phyloP scores from a whole-genome alignment of 2,329 filamentous ascomycete genomes.

The Hyphodiscus sp. region DNA sequence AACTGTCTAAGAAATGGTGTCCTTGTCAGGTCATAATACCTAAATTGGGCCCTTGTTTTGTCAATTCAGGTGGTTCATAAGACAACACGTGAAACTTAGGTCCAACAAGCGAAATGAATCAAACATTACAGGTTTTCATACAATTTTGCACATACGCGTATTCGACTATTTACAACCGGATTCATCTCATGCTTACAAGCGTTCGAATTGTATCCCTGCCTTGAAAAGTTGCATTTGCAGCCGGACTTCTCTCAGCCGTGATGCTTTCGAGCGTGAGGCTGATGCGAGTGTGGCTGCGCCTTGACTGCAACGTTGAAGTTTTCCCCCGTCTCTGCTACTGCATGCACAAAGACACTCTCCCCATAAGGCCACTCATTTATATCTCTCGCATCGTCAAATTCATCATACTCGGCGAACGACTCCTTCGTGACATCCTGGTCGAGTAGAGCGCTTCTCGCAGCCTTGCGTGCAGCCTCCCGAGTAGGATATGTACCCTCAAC shows the following conservation, averaged over 20 bases:
- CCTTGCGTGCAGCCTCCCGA: constrained; percentile 30
- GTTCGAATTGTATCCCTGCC: constrained; percentile 1
- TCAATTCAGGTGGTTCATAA: no score
- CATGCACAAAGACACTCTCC: constrained; percentile 38
- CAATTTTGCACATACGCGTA: no score
- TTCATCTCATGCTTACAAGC: constrained; percentile 5
- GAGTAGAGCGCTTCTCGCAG: constrained; percentile 31
- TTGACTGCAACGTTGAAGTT: constrained; percentile 35
- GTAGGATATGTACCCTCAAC: constrained; percentile 35
- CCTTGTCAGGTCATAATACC: no score
- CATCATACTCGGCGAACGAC: constrained; percentile 33
- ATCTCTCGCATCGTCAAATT: constrained; percentile 21
- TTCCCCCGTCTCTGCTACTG: constrained; percentile 36
- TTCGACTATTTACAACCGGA: no score
- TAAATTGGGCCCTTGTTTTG: no score
- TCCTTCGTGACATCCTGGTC: constrained; percentile 28
- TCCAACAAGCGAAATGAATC: no score
- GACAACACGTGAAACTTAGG: no score
- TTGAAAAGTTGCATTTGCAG: constrained; percentile 1
- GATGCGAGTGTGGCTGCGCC: constrained; percentile 20
- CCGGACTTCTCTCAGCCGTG: constrained; percentile 7
- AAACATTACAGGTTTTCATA: no score
- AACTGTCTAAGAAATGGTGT: no score
- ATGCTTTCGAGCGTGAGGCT: constrained; percentile 6
- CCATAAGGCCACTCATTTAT: constrained; percentile 38